Conservation (phyloP, 2,329 filamentous ascomycete genomes). For the Fusarium penzigii region DNA sequence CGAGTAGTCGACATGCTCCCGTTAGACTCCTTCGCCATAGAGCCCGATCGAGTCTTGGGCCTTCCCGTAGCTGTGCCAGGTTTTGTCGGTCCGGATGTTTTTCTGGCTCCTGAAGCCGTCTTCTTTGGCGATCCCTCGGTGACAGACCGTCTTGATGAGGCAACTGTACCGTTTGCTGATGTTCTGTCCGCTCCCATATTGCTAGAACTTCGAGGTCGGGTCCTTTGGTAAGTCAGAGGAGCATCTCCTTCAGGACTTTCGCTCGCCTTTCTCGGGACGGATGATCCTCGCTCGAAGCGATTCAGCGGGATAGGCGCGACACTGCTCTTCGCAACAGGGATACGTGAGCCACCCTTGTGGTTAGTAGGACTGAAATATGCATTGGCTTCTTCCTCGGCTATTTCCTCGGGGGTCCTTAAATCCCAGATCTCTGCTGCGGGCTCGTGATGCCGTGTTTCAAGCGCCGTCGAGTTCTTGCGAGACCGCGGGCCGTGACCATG, state of each 20-base stretch:
- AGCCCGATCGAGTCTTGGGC: conserved; percentile 63
- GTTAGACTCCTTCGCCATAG: conserved; percentile 45
- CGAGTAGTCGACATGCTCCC: conserved; percentile 50
- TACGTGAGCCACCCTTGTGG: conserved; percentile 71
- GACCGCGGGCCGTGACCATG: conserved; percentile 27
- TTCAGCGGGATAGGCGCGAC: conserved; percentile 73
- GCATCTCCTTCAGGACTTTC: conserved; percentile 57
- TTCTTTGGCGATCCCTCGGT: conserved; percentile 60
- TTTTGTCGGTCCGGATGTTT: conserved; percentile 47
- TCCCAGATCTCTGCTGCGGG: conserved; percentile 62
- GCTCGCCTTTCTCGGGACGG: conserved; percentile 62
- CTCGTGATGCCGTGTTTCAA: conserved; percentile 42
- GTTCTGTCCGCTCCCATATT: conserved; percentile 37
- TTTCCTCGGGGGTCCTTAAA: conserved; percentile 75
- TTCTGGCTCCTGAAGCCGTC: conserved; percentile 39
- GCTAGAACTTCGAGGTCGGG: conserved; percentile 71
- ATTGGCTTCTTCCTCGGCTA: conserved; percentile 59
- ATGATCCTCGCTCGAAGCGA: conserved; percentile 73
- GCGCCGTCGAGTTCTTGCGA: conserved; percentile 49
- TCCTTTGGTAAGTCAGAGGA: conserved; percentile 57
- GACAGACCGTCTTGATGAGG: conserved; percentile 41
- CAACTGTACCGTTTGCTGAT: conserved; percentile 21
- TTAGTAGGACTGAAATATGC: conserved; percentile 54
- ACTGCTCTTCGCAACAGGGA: conserved; percentile 82
- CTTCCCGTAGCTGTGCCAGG: conserved; percentile 45